These are phyloP conservation scores for Neurospora intermedia DNA, from an alignment of 495 filamentous ascomycete genomes.

Conservation along the genomic window DNA sequence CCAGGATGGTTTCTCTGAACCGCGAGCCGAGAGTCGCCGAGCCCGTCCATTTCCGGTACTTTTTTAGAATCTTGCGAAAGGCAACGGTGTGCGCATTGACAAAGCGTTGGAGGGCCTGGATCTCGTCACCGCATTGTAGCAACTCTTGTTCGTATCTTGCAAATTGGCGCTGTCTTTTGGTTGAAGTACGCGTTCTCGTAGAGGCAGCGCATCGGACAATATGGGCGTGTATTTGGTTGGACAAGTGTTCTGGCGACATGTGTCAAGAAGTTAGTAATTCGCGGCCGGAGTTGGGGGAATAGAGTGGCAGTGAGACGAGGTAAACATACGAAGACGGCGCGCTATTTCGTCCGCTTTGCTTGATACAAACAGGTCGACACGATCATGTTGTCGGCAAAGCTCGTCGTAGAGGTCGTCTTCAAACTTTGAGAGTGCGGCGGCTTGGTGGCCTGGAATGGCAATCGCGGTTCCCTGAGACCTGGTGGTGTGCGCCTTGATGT, in stretches of 20 bases:
- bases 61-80: constrained; percentile 66
- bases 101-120: constrained; percentile 49
- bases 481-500: constrained; percentile 61
- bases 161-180: constrained; percentile 31
- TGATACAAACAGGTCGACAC: constrained; percentile 57
- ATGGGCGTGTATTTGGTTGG: constrained; percentile 38
- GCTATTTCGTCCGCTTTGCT: constrained; percentile 62
- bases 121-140: constrained; percentile 49
- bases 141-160: constrained; percentile 38
- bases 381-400: constrained; percentile 52
- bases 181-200: constrained; percentile 15
- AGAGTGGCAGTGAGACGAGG: not conserved
- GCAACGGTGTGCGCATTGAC: constrained; percentile 51
- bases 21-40: constrained; percentile 45
- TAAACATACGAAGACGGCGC: constrained; percentile 42
- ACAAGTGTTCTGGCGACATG: constrained; percentile 35
- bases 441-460: constrained; percentile 51
- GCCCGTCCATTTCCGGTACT: constrained; percentile 67
- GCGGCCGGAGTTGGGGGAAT: too few species aligned
- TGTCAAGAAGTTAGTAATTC: constrained; percentile 3
- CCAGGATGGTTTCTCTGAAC: constrained; percentile 46
- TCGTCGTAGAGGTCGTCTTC: constrained; percentile 52
- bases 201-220: constrained; percentile 30
- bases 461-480: constrained; percentile 49
- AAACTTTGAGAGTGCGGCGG: constrained; percentile 42